A percentile compares a stretch with the other conserved stretches of the same genome.
These are phyloP conservation scores for Suhomyces taliae DNA, from an alignment of 1,139 yeast species.

Conservation along the genomic window DNA sequence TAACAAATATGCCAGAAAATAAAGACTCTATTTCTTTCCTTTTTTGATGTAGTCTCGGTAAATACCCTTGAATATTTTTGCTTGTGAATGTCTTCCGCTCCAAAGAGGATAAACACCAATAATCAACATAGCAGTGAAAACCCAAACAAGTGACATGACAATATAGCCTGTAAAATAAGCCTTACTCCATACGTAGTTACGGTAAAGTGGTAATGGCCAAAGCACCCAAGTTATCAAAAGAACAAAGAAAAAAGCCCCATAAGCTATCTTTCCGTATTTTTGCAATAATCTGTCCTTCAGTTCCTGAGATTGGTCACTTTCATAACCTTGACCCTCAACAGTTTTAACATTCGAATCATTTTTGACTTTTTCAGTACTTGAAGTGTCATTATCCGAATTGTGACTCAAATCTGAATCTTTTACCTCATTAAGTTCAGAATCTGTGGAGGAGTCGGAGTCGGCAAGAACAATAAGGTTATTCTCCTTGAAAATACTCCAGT, in stretches of 20 bases:
- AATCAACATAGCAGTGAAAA: constrained; percentile 29
- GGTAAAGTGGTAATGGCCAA: constrained; percentile 50
- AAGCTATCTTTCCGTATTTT: constrained; percentile 22
- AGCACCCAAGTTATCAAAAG: constrained; percentile 38
- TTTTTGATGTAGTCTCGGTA: constrained; percentile 8
- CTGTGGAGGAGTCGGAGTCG: constrained; percentile 9
- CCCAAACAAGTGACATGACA: constrained; percentile 40
- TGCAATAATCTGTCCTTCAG: constrained; percentile 4
- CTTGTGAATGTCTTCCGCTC: constrained; percentile 33
- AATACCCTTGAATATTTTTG: constrained; percentile 23
- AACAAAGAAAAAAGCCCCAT: constrained; percentile 26
- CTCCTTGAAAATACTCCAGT: constrained; percentile 28
- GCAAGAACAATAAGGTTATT: constrained; percentile 23
- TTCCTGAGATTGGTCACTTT: not conserved
- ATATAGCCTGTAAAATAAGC: constrained; percentile 45
- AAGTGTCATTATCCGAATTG: not conserved
- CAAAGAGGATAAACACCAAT: constrained; percentile 42
- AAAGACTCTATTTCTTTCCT: not conserved
- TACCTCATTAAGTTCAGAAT: not conserved
- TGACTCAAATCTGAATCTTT: not conserved
- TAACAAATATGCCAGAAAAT: too few relatives aligned
- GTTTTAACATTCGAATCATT: constrained; percentile 1
- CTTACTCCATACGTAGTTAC: constrained; percentile 42
- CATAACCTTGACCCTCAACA: not conserved
- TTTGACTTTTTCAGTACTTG: constrained; percentile 7